Percentiles rank a stretch among this genome's conserved stretches.
phyloP scores from a whole-genome alignment of 139 green algal genomes.

The Chlorella vulgaris region DNA sequence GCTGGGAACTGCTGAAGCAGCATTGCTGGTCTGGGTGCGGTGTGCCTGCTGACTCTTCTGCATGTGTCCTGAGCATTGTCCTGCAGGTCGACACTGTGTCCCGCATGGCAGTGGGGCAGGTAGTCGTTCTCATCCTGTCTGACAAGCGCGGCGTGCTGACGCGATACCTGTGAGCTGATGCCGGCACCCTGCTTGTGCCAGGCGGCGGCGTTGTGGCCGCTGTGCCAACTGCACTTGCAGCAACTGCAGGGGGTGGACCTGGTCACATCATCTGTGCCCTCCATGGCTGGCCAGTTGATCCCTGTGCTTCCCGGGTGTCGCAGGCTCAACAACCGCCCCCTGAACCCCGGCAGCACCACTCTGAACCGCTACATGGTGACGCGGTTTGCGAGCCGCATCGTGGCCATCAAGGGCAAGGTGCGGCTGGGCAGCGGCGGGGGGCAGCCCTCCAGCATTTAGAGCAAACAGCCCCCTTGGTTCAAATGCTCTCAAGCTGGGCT shows the following conservation, averaged over 20 bases:
- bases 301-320: too few species aligned
- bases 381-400: not conserved
- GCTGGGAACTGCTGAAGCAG: too few species aligned
- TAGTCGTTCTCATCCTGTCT: not conserved
- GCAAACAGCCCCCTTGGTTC: too few species aligned
- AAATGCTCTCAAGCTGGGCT: too few species aligned
- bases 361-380: not conserved
- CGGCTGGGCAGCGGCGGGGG: not conserved
- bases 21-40: too few species aligned
- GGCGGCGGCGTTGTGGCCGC: too few species aligned
- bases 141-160: conserved; percentile 2
- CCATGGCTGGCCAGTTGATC: too few species aligned
- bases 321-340: conserved; percentile 4
- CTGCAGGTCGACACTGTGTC: not conserved
- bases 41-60: too few species aligned
- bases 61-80: not conserved
- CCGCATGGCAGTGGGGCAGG: not conserved
- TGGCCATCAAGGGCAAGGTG: conserved; percentile 4
- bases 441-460: too few species aligned
- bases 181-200: not conserved
- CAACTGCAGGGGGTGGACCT: too few species aligned
- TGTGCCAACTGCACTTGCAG: too few species aligned
- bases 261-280: too few species aligned
- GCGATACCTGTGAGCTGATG: not conserved
- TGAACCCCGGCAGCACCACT: not conserved